A percentile compares a stretch with the other conserved stretches of the same genome.
Conservation (phyloP, 345 rosid species). For the Eucalyptus shirleyi region DNA sequence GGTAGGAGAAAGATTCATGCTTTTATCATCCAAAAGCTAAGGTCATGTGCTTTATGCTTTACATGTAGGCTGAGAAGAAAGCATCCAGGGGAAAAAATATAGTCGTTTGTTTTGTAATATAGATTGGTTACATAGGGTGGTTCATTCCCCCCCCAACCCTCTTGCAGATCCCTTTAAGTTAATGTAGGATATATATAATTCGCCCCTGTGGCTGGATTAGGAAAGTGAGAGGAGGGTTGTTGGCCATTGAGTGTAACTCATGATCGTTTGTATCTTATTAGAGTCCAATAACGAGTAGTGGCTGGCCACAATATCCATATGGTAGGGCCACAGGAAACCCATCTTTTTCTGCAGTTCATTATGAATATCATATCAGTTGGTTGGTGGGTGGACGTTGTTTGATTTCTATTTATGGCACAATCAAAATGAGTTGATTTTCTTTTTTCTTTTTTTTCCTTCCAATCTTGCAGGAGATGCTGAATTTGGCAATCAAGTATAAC, state of each 20-base stretch:
- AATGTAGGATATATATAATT: background rate
- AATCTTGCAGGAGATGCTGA: constrained; percentile 80
- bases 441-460: background rate
- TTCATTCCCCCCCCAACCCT: background rate
- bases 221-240: background rate
- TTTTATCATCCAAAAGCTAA: background rate
- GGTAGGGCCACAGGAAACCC: background rate
- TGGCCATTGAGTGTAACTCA: background rate
- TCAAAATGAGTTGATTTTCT: background rate
- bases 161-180: background rate
- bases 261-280: background rate
- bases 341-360: background rate
- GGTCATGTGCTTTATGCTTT: background rate
- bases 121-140: background rate
- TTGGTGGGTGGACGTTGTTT: background rate
- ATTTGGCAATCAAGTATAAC: constrained; percentile 70
- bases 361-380: background rate
- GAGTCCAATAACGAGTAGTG: background rate
- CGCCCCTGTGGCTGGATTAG: background rate
- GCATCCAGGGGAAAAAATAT: background rate
- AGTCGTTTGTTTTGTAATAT: background rate
- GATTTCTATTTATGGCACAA: background rate
- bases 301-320: background rate
- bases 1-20: background rate
- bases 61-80: background rate